A percentile compares a stretch with the other conserved stretches of the same genome.
These are phyloP conservation scores for Phtheirospermum japonicum DNA, from an alignment of 257 asterid genomes.

Conservation along the genomic window DNA sequence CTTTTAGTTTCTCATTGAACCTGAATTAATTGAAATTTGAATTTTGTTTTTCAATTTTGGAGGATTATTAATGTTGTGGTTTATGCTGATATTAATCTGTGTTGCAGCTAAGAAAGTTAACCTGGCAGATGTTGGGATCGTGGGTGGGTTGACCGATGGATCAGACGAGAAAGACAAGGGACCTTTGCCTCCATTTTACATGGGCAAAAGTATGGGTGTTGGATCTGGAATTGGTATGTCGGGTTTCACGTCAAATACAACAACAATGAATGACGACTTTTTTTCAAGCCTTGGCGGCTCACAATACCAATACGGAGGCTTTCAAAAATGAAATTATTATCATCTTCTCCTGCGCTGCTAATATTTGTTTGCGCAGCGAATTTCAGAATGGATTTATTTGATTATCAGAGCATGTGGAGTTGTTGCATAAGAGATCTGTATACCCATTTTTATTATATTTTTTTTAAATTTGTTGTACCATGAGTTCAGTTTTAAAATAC, in stretches of 20 bases:
- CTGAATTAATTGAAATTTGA: too few species aligned
- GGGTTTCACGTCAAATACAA: slow-evolving; percentile 42
- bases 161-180: slow-evolving; percentile 65
- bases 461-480: slow-evolving; percentile 12
- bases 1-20: too few species aligned
- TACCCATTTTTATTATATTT: too few species aligned
- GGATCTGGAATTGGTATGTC: slow-evolving; percentile 57
- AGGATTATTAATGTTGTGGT: slow-evolving; percentile 1
- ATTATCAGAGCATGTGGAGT: slow-evolving; percentile 27
- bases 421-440: slow-evolving; percentile 10
- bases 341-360: neutral
- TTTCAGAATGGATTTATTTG: slow-evolving; percentile 24
- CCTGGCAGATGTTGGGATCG: slow-evolving; percentile 78
- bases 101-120: slow-evolving; percentile 77
- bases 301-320: slow-evolving; percentile 61
- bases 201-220: slow-evolving; percentile 62
- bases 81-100: slow-evolving; percentile 16
- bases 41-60: neutral
- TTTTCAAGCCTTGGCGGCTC: slow-evolving; percentile 71
- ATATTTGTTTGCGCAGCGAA: neutral
- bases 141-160: slow-evolving; percentile 63
- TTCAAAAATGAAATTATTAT: slow-evolving; percentile 51
- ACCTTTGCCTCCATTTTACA: slow-evolving; percentile 50
- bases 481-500: neutral
- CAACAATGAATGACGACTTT: slow-evolving; percentile 47